Base-by-base conservation (phyloP, 129 eudicot species). In the Saposhnikovia divaricata region DNA sequence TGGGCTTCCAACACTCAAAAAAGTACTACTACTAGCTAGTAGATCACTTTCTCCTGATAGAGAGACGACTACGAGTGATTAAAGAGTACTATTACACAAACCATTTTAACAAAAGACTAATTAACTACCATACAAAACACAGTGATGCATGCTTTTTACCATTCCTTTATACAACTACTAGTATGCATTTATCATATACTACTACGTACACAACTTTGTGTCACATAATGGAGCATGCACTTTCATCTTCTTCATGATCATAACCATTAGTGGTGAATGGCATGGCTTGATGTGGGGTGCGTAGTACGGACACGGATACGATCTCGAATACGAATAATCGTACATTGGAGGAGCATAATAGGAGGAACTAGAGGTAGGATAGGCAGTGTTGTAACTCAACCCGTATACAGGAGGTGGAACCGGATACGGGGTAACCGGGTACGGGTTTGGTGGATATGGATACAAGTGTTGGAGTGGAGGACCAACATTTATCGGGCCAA, bases 211-310 rank as follows among this genome's bases (percentile, higher is more conserved):
- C 69, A 9, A 61, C 69, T 46, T 50, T 25, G 38, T 50, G 83
- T 90, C 90, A 91, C 89, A 92, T 88, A 75, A 90, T 72, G 3
- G 84, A 80, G 84, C 97, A 90, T 50, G 75, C 81, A 50, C 79
- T 85, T 27, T 73, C 83, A 40, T 85, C 91, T 15, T 74, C 77
- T 2, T 82, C 47, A 45, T 77, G 43, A 61, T 79, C 79, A 61
- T 85, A 77, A 27, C 82, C 82, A 37, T 81, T 15, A 50, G 82
- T 84, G 53, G 81, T 80, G 83, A 38, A 79, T 21, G 75, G 82
- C 63, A 74, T 75, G 75, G 88, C 72, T 68, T 82, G 80, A 74
- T 82, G 85, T 45, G 84, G 59, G 88, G 90, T 7, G 86, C 90
- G 44, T 38, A 2, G 46, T 66, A 66, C 43, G 50, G 84, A 42